Evolutionary conservation across 352 stramenopile genomes (phyloP).

Genomic region (Phytopythium cucurbitacearum): DNA sequence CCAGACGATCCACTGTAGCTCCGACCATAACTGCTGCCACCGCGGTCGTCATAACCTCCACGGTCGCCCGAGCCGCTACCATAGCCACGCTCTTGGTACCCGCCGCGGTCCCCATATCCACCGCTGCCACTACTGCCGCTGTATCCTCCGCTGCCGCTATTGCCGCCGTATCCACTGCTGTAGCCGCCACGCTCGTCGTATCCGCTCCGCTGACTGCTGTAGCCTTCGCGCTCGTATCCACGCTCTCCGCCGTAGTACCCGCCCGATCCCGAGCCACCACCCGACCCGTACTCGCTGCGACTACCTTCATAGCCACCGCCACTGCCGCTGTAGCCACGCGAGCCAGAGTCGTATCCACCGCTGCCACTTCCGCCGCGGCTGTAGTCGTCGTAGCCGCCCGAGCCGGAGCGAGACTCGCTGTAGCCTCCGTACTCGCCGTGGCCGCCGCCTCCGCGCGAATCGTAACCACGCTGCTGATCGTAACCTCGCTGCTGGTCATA

Average conservation of each 20-base stretch:
- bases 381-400: conserved; percentile 14
- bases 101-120: conserved; percentile 15
- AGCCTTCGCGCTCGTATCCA: conserved; percentile 27
- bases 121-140: conserved; percentile 12
- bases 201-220: conserved; percentile 8
- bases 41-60: conserved; percentile 14
- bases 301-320: conserved; percentile 7
- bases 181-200: conserved; percentile 21
- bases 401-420: conserved; percentile 5
- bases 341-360: conserved; percentile 13
- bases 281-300: conserved; percentile 10
- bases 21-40: conserved; percentile 11
- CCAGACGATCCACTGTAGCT: conserved; percentile 17
- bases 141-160: conserved; percentile 1
- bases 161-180: conserved; percentile 19
- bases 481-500: conserved; percentile 14
- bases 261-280: conserved; percentile 11
- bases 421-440: conserved; percentile 15
- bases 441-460: conserved; percentile 15
- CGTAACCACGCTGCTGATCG: conserved; percentile 27
- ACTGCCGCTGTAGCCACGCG: conserved; percentile 19
- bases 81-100: conserved; percentile 1
- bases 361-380: conserved; percentile 12
- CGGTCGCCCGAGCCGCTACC: conserved; percentile 1
- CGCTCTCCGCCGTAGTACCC: conserved; percentile 16